Percentiles rank a stretch among this genome's conserved stretches.
These are phyloP conservation scores for Ceratopteris richardii DNA, from an alignment of 75 land plant genomes.

Conservation along the genomic window DNA sequence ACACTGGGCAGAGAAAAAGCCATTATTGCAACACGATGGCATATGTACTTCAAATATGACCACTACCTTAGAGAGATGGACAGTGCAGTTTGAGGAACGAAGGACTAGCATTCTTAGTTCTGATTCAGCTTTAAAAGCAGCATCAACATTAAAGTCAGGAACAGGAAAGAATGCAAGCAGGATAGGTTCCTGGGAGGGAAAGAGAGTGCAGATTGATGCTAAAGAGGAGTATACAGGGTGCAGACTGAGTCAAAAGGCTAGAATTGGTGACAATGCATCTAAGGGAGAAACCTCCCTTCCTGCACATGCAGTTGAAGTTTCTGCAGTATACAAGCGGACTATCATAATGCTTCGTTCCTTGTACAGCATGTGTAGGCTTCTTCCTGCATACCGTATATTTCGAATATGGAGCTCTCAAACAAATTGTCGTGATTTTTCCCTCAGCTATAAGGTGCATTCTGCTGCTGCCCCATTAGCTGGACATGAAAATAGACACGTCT, in stretches of 20 bases:
- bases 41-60: conserved; percentile 10
- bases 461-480: conserved; percentile 43
- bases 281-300: conserved; percentile 3
- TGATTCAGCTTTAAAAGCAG: background rate
- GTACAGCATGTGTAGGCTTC: conserved; percentile 47
- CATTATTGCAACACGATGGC: background rate
- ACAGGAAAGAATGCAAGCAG: background rate
- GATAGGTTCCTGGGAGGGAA: too few relatives aligned
- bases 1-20: too few relatives aligned
- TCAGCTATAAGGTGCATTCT: conserved; percentile 55
- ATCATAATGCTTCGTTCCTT: conserved; percentile 65
- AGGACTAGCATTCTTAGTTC: conserved; percentile 8
- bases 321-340: conserved; percentile 57
- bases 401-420: conserved; percentile 31
- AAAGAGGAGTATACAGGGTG: background rate
- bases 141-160: background rate
- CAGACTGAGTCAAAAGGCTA: conserved; percentile 8
- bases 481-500: conserved; percentile 46
- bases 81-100: conserved; percentile 45
- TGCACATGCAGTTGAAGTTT: conserved; percentile 27
- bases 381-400: conserved; percentile 66
- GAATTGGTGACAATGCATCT: conserved; percentile 11
- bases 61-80: conserved; percentile 78
- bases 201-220: background rate
- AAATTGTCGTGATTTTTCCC: conserved; percentile 42